phyloP scores from a whole-genome alignment of 2,329 filamentous ascomycete species.

The Penicillium sp. region DNA sequence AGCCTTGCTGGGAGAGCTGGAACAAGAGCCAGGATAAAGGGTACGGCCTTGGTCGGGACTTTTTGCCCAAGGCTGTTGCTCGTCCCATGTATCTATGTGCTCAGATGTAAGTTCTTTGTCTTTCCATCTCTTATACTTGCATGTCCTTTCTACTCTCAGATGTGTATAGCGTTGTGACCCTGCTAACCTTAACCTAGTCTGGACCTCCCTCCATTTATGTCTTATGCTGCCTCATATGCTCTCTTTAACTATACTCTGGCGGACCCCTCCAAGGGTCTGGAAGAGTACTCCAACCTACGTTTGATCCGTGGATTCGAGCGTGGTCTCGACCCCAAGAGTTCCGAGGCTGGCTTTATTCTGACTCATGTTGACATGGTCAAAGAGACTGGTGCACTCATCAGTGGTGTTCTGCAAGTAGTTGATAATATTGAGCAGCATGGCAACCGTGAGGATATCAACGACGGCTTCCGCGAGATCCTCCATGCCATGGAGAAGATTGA shows the following conservation, averaged over 20 bases:
- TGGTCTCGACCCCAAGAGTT: conserved; percentile 78
- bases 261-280: conserved; percentile 50
- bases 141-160: not conserved
- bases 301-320: conserved; percentile 88
- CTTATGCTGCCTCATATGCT: conserved; percentile 63
- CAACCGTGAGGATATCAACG: conserved; percentile 58
- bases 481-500: conserved; percentile 65
- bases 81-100: conserved; percentile 77
- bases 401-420: conserved; percentile 64
- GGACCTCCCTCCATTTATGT: conserved; percentile 89
- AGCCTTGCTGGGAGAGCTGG: conserved; percentile 79
- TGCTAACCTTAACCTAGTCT: conserved; percentile 40
- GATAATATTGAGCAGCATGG: conserved; percentile 49
- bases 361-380: conserved; percentile 95
- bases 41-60: conserved; percentile 72
- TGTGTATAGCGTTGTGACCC: not conserved
- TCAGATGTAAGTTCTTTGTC: conserved; percentile 63
- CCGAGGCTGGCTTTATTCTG: conserved; percentile 92
- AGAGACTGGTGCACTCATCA: conserved; percentile 72
- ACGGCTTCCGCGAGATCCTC: conserved; percentile 58
- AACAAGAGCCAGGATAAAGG: conserved; percentile 54
- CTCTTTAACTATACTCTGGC: conserved; percentile 60
- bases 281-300: conserved; percentile 61
- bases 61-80: conserved; percentile 69
- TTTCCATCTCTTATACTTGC: not conserved